Evolutionary conservation across 1,139 yeast genomes (phyloP).

Genomic region (Hansenula sp.): DNA sequence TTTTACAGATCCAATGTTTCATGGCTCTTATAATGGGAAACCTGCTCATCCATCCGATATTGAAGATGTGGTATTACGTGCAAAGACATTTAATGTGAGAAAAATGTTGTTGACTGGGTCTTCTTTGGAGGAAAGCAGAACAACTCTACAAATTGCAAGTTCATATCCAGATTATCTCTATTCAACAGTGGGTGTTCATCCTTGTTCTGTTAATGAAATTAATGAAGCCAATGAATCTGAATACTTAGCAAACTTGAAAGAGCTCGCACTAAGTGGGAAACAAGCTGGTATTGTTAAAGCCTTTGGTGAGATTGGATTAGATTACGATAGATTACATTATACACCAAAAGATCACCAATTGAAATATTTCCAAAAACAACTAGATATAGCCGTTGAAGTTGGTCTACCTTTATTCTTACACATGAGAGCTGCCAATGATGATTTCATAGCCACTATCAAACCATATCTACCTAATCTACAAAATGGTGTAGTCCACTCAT

Average conservation of each 20-base stretch:
- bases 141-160: constrained; percentile 42
- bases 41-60: constrained; percentile 67
- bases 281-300: constrained; percentile 56
- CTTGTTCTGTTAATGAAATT: constrained; percentile 76
- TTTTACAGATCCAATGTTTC: constrained; percentile 84
- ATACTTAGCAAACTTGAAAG: constrained; percentile 45
- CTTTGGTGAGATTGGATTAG: constrained; percentile 91
- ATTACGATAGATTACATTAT: constrained; percentile 82
- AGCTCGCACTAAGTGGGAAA: constrained; percentile 47
- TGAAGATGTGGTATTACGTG: constrained; percentile 59
- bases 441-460: constrained; percentile 58
- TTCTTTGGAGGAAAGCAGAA: constrained; percentile 57
- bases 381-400: constrained; percentile 53
- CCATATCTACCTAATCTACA: constrained; percentile 45
- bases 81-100: constrained; percentile 59
- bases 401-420: constrained; percentile 80
- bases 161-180: constrained; percentile 35
- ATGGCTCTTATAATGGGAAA: constrained; percentile 72
- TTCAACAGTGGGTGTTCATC: constrained; percentile 92
- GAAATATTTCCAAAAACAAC: constrained; percentile 65
- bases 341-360: constrained; percentile 66
- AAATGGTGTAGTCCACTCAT: constrained; percentile 77
- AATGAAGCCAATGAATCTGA: constrained; percentile 27
- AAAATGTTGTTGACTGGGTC: constrained; percentile 83
- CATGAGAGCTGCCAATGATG: constrained; percentile 85